Evolutionary conservation across 2,329 filamentous ascomycete genomes (phyloP).

Genomic region (Cercospora nicotianae): DNA sequence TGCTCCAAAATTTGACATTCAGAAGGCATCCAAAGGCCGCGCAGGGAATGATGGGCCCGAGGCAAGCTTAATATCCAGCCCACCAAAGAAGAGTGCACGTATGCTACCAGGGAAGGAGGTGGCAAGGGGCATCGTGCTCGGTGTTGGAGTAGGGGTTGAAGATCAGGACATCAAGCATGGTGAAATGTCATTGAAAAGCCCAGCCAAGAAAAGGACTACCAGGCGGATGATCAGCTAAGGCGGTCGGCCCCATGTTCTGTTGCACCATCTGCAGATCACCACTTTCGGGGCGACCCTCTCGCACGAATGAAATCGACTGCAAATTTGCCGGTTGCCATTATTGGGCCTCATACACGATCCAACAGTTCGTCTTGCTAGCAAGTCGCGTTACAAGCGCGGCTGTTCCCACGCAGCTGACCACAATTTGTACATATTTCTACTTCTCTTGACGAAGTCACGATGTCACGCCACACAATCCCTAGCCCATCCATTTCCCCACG

Average conservation of each 20-base stretch:
- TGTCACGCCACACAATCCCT: not conserved
- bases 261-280: not conserved
- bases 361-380: not conserved
- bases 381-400: not conserved
- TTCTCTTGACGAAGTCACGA: not conserved
- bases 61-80: constrained; percentile 27
- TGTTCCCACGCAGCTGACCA: not conserved
- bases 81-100: constrained; percentile 39
- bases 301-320: not conserved
- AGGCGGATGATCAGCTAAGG: constrained; percentile 10
- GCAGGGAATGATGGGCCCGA: constrained; percentile 11
- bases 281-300: not conserved
- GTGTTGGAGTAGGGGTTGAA: constrained; percentile 18
- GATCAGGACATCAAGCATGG: constrained; percentile 7
- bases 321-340: not conserved
- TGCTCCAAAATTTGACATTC: constrained; percentile 32
- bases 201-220: constrained; percentile 31
- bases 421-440: not conserved
- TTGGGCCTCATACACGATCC: not conserved
- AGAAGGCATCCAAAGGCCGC: constrained; percentile 13
- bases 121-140: constrained; percentile 8
- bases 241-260: not conserved
- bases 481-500: not conserved
- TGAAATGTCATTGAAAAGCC: constrained; percentile 23
- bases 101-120: constrained; percentile 28